These are phyloP conservation scores for Coleophoma eucalyptorum DNA, from an alignment of 2,329 filamentous ascomycete genomes.

Conservation along the genomic window DNA sequence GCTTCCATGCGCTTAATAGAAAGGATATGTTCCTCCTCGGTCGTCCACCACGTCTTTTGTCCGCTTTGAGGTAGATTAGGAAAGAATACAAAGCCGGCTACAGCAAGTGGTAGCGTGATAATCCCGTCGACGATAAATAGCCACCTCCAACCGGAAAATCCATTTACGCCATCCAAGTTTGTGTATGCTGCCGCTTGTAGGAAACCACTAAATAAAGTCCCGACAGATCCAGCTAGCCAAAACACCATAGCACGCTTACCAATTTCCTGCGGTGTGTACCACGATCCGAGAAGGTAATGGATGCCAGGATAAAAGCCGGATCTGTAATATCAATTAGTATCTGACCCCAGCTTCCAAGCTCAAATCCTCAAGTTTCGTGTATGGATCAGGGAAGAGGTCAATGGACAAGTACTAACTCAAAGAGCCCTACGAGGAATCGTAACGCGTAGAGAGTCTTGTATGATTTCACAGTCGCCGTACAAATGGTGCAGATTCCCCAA, in stretches of 20 bases:
- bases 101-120: constrained; percentile 27
- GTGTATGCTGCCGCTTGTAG: constrained; percentile 41
- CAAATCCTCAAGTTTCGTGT: too few relatives aligned
- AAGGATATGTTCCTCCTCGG: constrained; percentile 17
- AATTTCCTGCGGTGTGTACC: constrained; percentile 39
- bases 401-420: constrained; percentile 10
- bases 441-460: constrained; percentile 29
- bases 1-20: constrained; percentile 22
- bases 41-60: constrained; percentile 28
- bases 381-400: too few relatives aligned
- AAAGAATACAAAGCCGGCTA: constrained; percentile 19
- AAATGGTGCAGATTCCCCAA: constrained; percentile 18
- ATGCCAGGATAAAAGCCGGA: constrained; percentile 40
- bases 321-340: constrained; percentile 10
- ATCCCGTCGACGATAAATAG: constrained; percentile 23
- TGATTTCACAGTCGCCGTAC: constrained; percentile 23
- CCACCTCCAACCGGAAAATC: constrained; percentile 32
- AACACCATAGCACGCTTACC: constrained; percentile 50
- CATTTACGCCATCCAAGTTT: background rate
- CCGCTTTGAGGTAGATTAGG: constrained; percentile 19
- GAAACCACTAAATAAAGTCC: constrained; percentile 55
- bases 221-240: constrained; percentile 54
- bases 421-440: constrained; percentile 29
- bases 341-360: too few relatives aligned
- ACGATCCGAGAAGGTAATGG: constrained; percentile 53